Evolutionary conservation across 768 basidiomycete genomes (phyloP).

Genomic region (Lentinula guzmanii): DNA sequence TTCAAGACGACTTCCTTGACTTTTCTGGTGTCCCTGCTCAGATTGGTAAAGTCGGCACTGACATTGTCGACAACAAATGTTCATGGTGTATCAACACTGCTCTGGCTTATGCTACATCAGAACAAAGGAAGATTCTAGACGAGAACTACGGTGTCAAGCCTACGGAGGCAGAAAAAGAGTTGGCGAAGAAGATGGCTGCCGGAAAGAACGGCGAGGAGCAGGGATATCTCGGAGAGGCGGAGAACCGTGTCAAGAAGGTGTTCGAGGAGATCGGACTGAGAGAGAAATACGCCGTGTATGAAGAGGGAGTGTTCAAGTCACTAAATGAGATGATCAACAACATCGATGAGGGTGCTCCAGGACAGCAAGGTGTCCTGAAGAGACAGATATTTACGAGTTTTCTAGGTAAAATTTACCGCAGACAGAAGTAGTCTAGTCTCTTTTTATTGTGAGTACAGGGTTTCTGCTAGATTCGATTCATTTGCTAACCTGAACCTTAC

Average conservation of each 20-base stretch:
- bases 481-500: neutral
- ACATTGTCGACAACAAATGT: slow-evolving; percentile 99
- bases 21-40: slow-evolving; percentile 68
- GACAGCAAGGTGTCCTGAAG: slow-evolving; percentile 37
- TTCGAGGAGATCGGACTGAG: slow-evolving; percentile 69
- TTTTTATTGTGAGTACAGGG: neutral
- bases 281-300: slow-evolving; percentile 68
- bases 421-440: slow-evolving; percentile 42
- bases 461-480: neutral
- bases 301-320: slow-evolving; percentile 62
- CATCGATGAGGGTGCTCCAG: slow-evolving; percentile 45
- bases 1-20: slow-evolving; percentile 97
- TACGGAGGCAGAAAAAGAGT: slow-evolving; percentile 38
- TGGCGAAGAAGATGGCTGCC: slow-evolving; percentile 6
- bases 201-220: slow-evolving; percentile 6
- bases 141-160: slow-evolving; percentile 53
- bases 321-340: slow-evolving; percentile 65
- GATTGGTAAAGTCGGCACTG: slow-evolving; percentile 90
- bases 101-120: slow-evolving; percentile 47
- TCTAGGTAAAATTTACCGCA: slow-evolving; percentile 78
- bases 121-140: slow-evolving; percentile 54
- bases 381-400: slow-evolving; percentile 79
- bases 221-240: slow-evolving; percentile 20
- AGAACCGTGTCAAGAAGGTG: slow-evolving; percentile 42
- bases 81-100: slow-evolving; percentile 94